These are phyloP conservation scores for Podaxis sp. DNA, from an alignment of 768 basidiomycete species.

Conservation along the genomic window DNA sequence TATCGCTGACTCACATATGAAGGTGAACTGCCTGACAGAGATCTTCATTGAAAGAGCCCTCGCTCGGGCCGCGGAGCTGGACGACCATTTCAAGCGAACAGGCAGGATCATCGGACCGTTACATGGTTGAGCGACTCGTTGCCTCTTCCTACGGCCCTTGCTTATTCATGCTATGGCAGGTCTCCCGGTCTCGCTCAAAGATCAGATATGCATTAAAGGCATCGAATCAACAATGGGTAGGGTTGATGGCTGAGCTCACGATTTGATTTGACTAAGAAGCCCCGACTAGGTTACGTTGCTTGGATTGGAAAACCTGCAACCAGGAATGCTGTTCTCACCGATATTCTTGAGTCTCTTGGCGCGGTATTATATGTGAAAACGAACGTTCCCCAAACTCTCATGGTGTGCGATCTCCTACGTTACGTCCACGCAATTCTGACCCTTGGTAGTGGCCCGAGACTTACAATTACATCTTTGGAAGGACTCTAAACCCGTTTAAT, in stretches of 20 bases:
- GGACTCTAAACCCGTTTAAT: slow-evolving; percentile 77
- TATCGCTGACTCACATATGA: background rate
- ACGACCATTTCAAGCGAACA: slow-evolving; percentile 57
- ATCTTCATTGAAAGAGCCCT: slow-evolving; percentile 78
- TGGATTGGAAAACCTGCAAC: slow-evolving; percentile 64
- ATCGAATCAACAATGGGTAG: slow-evolving; percentile 69
- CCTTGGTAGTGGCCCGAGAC: slow-evolving; percentile 68
- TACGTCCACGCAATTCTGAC: background rate
- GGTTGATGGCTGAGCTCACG: background rate
- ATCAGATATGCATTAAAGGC: slow-evolving; percentile 69
- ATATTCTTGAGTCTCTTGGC: slow-evolving; percentile 65
- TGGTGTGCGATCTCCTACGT: slow-evolving; percentile 40
- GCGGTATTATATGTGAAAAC: slow-evolving; percentile 74
- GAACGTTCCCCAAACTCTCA: slow-evolving; percentile 76
- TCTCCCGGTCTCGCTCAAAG: slow-evolving; percentile 73
- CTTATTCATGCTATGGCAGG: slow-evolving; percentile 22
- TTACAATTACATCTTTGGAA: slow-evolving; percentile 75
- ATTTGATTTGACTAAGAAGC: background rate
- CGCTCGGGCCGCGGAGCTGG: slow-evolving; percentile 61
- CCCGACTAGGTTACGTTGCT: slow-evolving; percentile 61
- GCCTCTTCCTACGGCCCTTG: slow-evolving; percentile 10
- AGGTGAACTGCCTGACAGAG: slow-evolving; percentile 84
- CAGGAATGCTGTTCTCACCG: slow-evolving; percentile 60
- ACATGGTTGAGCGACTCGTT: slow-evolving; percentile 45
- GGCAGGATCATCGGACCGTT: slow-evolving; percentile 70